A percentile compares a stretch with the other conserved stretches of the same genome.
Evolutionary conservation across 305 asterid species (phyloP).

Genomic region (Caryopteris hybrid): DNA sequence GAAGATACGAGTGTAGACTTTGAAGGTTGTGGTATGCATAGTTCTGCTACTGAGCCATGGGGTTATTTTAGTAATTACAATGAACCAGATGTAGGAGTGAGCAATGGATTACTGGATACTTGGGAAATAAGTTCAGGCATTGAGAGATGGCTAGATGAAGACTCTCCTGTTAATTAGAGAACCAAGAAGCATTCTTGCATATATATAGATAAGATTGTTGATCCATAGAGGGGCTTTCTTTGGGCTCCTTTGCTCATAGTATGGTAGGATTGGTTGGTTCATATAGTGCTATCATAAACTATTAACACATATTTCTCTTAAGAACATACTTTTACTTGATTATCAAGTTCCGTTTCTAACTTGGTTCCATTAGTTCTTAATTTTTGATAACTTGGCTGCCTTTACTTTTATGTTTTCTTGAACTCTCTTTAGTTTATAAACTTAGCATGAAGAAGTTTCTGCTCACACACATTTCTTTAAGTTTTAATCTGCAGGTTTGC

Average conservation of each 20-base stretch:
- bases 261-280: conserved; percentile 8
- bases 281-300: conserved; percentile 5
- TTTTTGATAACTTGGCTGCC: background rate
- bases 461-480: background rate
- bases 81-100: conserved; percentile 28
- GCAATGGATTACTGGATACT: conserved; percentile 29
- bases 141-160: conserved; percentile 41
- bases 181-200: conserved; percentile 1
- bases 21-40: conserved; percentile 27
- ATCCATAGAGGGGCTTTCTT: conserved; percentile 12
- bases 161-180: conserved; percentile 18
- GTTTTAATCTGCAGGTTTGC: background rate
- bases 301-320: background rate
- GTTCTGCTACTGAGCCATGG: conserved; percentile 31
- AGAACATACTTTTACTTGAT: background rate
- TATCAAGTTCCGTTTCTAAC: background rate
- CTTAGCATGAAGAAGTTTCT: background rate
- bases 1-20: conserved; percentile 41
- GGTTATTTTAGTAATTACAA: conserved; percentile 27
- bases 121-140: conserved; percentile 49
- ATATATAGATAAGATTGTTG: conserved; percentile 15
- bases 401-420: background rate
- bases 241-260: conserved; percentile 10
- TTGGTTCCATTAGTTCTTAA: background rate
- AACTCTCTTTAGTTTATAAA: background rate